Conservation (phyloP, 768 basidiomycete species). For the Suillus fuscotomentosus region DNA sequence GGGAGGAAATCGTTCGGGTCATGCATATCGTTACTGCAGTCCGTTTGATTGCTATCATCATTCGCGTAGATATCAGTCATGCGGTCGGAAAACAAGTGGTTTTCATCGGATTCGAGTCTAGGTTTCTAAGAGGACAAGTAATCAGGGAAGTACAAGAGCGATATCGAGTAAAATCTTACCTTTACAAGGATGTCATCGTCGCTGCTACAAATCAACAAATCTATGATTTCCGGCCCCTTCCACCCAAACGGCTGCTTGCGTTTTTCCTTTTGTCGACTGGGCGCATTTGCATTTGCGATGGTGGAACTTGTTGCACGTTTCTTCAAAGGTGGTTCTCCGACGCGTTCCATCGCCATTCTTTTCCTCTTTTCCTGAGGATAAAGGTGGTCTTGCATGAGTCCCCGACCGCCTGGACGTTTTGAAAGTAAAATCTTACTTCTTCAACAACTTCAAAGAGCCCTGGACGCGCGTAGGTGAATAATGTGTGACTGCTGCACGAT, state of each 20-base stretch:
- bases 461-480: not conserved
- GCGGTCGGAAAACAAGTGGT: not conserved
- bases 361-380: constrained; percentile 21
- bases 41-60: not conserved
- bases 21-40: not conserved
- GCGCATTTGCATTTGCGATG: constrained; percentile 14
- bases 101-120: constrained; percentile 7
- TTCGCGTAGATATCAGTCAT: not conserved
- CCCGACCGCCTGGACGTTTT: constrained; percentile 14
- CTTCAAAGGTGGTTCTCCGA: constrained; percentile 15
- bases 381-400: constrained; percentile 3
- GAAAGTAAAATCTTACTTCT: constrained; percentile 25
- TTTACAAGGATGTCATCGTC: constrained; percentile 23
- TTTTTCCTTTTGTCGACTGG: constrained; percentile 17
- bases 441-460: constrained; percentile 5
- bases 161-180: constrained; percentile 12
- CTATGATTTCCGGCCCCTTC: constrained; percentile 19
- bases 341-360: constrained; percentile 9
- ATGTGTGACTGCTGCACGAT: constrained; percentile 1
- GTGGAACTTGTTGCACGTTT: constrained; percentile 21
- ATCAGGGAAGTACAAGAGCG: not conserved
- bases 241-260: constrained; percentile 15
- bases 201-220: constrained; percentile 26
- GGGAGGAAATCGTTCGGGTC: not conserved
- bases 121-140: constrained; percentile 19